Evolutionary conservation across 164 flowering plant species (phyloP).

Genomic region (Dillenia suffruticosa): DNA sequence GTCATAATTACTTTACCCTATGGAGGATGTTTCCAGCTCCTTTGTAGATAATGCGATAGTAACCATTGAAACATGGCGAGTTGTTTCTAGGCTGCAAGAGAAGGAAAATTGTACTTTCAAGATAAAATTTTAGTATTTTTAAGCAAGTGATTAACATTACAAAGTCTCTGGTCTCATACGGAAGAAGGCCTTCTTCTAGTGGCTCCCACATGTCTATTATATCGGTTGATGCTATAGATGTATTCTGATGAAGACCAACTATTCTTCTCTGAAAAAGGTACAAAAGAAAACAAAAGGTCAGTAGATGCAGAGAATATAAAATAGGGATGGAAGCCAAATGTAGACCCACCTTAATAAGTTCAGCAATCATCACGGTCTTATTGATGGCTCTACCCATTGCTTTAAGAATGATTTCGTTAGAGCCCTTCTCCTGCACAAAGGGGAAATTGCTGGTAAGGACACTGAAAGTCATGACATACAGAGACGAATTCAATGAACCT

Average conservation of each 20-base stretch:
- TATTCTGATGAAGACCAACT: slow-evolving; percentile 54
- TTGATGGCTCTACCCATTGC: slow-evolving; percentile 63
- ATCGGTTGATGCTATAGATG: slow-evolving; percentile 51
- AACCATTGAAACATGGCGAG: slow-evolving; percentile 54
- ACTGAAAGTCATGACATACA: no score
- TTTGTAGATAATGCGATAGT: slow-evolving; percentile 47
- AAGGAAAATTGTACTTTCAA: not conserved
- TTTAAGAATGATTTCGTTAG: slow-evolving; percentile 46
- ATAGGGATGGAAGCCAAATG: no score
- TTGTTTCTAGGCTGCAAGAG: slow-evolving; percentile 45
- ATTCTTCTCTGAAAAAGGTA: slow-evolving; percentile 42
- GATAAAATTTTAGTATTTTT: not conserved
- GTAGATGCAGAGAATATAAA: no score
- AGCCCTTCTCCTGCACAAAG: slow-evolving; percentile 44
- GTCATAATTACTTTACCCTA: slow-evolving; percentile 22
- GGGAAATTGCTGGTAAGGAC: not conserved
- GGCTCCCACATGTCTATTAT: slow-evolving; percentile 63
- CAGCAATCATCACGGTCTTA: slow-evolving; percentile 58
- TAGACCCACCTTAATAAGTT: slow-evolving; percentile 38
- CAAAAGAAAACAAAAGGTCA: not conserved
- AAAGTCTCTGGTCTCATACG: slow-evolving; percentile 23
- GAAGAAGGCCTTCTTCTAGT: slow-evolving; percentile 63
- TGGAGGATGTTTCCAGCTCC: slow-evolving; percentile 36
- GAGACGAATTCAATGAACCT: no score
- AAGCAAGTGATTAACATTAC: not conserved